Evolutionary conservation across 495 filamentous ascomycete genomes (phyloP).

Genomic region (Terfezia claveryi): DNA sequence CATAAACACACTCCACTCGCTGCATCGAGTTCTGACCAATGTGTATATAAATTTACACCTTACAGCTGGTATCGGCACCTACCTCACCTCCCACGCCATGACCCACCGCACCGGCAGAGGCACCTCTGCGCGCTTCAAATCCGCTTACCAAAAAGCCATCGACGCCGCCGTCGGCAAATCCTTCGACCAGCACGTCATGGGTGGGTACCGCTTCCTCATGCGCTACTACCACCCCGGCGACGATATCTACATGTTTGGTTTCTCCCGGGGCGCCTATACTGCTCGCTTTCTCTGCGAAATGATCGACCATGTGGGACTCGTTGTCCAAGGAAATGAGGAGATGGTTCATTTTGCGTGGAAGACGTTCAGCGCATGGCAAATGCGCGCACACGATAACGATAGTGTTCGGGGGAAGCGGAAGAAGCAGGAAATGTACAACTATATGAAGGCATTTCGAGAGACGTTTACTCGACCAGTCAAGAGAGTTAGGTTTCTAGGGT

Average conservation of each 20-base stretch:
- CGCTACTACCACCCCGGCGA: constrained; percentile 61
- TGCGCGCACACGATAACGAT: constrained; percentile 33
- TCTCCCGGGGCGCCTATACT: constrained; percentile 70
- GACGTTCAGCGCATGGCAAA: constrained; percentile 69
- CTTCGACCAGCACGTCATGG: constrained; percentile 66
- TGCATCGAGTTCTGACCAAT: constrained; percentile 18
- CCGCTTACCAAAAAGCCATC: constrained; percentile 62
- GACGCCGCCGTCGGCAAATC: constrained; percentile 68
- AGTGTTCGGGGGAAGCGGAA: constrained; percentile 37
- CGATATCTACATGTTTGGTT: constrained; percentile 66
- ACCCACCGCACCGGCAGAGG: constrained; percentile 24
- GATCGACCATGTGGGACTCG: constrained; percentile 61
- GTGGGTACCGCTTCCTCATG: constrained; percentile 76
- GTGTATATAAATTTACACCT: constrained; percentile 7
- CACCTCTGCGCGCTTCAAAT: constrained; percentile 40
- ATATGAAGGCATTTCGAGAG: constrained; percentile 62
- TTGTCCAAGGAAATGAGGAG: constrained; percentile 71
- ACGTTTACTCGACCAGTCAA: constrained; percentile 62
- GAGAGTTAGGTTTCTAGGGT: constrained; percentile 45
- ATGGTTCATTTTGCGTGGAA: constrained; percentile 74
- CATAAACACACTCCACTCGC: not conserved
- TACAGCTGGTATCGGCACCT: constrained; percentile 62
- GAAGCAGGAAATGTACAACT: constrained; percentile 36
- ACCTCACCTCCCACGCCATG: constrained; percentile 29
- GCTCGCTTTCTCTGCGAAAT: constrained; percentile 72